Conservation (phyloP, 2,329 filamentous ascomycete species). For the Fusarium solani-melongenae region DNA sequence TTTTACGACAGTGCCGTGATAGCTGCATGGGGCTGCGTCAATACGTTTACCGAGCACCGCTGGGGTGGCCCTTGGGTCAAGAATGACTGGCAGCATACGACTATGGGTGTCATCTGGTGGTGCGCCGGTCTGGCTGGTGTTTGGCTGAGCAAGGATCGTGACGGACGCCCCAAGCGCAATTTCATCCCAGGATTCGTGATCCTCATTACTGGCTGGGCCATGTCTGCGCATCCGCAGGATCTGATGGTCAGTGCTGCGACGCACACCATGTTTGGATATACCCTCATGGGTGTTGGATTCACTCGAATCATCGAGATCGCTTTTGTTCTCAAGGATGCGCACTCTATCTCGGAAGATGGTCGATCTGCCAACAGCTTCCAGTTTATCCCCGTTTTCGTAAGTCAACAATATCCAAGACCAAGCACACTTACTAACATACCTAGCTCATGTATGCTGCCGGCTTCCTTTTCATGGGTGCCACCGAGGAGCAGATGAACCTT, state of each 20-base stretch:
- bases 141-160: conserved; percentile 87
- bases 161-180: conserved; percentile 90
- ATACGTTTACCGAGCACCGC: conserved; percentile 96
- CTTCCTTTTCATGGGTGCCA: conserved; percentile 97
- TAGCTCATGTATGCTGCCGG: conserved; percentile 91
- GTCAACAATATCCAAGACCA: conserved; percentile 48
- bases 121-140: conserved; percentile 89
- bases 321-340: conserved; percentile 83
- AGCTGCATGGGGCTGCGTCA: conserved; percentile 94
- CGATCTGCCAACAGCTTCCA: conserved; percentile 73
- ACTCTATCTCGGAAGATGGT: conserved; percentile 73
- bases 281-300: conserved; percentile 88
- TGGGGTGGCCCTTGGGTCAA: conserved; percentile 91
- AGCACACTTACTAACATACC: conserved; percentile 15
- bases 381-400: conserved; percentile 64
- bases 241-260: conserved; percentile 87
- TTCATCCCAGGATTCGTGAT: conserved; percentile 93
- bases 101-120: conserved; percentile 99
- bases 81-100: conserved; percentile 97
- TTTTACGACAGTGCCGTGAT: conserved; percentile 96
- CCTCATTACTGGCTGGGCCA: conserved; percentile 91
- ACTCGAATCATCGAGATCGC: conserved; percentile 90
- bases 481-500: conserved; percentile 92
- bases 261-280: conserved; percentile 92
- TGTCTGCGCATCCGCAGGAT: conserved; percentile 90